phyloP scores from a whole-genome alignment of 2,329 filamentous ascomycete species.

The Bipolaris bicolor region DNA sequence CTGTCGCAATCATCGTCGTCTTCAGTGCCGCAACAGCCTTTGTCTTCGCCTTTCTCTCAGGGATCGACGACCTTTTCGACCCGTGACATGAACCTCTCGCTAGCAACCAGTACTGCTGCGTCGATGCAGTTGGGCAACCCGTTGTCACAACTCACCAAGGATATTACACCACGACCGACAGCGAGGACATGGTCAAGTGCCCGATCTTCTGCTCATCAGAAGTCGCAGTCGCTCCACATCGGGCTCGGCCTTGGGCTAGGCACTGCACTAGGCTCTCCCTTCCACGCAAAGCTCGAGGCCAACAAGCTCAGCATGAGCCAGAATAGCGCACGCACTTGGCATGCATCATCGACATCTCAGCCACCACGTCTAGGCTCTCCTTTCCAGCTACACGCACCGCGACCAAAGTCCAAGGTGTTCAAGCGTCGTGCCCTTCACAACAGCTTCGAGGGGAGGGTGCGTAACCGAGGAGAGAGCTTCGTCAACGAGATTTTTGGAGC shows the following conservation, averaged over 20 bases:
- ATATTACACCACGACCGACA: slow-evolving; percentile 42
- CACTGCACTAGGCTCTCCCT: slow-evolving; percentile 53
- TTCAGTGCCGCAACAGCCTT: slow-evolving; percentile 21
- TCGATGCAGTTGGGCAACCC: slow-evolving; percentile 60
- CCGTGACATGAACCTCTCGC: slow-evolving; percentile 58
- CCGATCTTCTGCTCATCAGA: slow-evolving; percentile 58
- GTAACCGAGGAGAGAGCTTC: slow-evolving; percentile 49
- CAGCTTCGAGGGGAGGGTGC: slow-evolving; percentile 57
- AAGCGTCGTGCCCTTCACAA: slow-evolving; percentile 65
- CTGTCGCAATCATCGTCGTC: background rate
- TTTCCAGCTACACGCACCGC: slow-evolving; percentile 60
- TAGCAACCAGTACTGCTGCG: slow-evolving; percentile 58
- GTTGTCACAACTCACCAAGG: slow-evolving; percentile 53
- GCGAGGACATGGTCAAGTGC: slow-evolving; percentile 52
- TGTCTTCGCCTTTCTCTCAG: slow-evolving; percentile 47
- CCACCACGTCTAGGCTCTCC: slow-evolving; percentile 56
- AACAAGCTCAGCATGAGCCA: slow-evolving; percentile 34
- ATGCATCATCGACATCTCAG: slow-evolving; percentile 34
- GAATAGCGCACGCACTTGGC: slow-evolving; percentile 44
- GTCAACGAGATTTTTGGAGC: slow-evolving; percentile 55
- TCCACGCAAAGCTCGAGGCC: slow-evolving; percentile 43
- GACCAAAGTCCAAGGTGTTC: slow-evolving; percentile 59
- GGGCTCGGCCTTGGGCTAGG: slow-evolving; percentile 54
- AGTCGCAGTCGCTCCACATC: slow-evolving; percentile 58
- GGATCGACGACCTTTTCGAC: slow-evolving; percentile 50